Evolutionary conservation across 257 asterid genomes (phyloP), one percentile per base, ranked within the genome.

Genomic region (Nicotiana obtusifolia): DNA sequence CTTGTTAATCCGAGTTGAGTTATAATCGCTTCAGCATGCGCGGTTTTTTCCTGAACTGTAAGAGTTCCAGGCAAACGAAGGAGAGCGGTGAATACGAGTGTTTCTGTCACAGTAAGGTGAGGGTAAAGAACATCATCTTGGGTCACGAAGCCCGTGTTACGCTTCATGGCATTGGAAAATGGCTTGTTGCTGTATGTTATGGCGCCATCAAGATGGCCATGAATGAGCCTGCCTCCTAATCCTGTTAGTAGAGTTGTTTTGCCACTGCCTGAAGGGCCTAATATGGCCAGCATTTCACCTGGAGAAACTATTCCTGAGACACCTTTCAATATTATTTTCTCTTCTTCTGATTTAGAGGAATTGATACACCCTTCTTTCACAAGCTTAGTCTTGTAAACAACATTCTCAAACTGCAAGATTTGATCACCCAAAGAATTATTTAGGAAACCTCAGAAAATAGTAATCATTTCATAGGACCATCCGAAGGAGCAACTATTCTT

Each of bases 211-310:
- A 91, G 92, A 10, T 53, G 57, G 47, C 97, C 93, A 0, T 78
- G 66, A 47, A 73, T 37, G 31, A 91, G 84, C 0, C 97, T 91
- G 78, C 97, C 97, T 0, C 97, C 97, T 0, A 95, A 83, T 0
- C 95, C 97, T 0, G 97, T 95, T 22, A 93, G 80, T 3, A 93
- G 87, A 19, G 99, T 95, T 1, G 99, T 91, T 81, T 92, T 93
- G 77, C 99, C 99, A 82, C 97, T 89, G 78, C 99, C 99, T 0
- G 99, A 95, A 7, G 98, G 99, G 9, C 97, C 99, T 33, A 95
- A 87, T 94, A 95, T 90, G 11, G 99, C 97, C 30, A 95, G 82
- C 80, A 95, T 87, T 77, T 92, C 97, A 0, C 98, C 98, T 0
- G 97, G 95, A 3, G 10, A 76, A 3, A 90, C 97, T 3, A 81